A percentile compares a stretch with the other conserved stretches of the same genome.
These are phyloP conservation scores for Gynostemma pentaphyllum DNA, from an alignment of 306 rosid genomes.

Conservation along the genomic window DNA sequence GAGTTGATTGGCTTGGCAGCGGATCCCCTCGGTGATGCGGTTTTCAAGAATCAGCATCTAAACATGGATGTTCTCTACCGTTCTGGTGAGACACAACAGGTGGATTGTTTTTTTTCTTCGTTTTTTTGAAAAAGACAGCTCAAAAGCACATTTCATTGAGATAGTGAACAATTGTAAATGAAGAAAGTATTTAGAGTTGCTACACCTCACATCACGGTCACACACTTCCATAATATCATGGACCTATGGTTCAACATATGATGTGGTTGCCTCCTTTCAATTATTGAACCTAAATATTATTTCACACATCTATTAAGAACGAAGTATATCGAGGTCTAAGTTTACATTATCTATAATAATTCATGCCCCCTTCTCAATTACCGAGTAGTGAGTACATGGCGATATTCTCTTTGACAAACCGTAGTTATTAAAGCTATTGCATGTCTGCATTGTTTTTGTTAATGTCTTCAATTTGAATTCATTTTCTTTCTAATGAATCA, in stretches of 20 bases:
- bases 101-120: no score
- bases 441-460: background rate
- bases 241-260: background rate
- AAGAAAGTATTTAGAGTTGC: background rate
- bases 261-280: background rate
- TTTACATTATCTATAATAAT: background rate
- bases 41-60: constrained; percentile 51
- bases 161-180: no score
- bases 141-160: no score
- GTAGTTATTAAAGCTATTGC: background rate
- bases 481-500: background rate
- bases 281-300: background rate
- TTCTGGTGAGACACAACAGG: constrained; percentile 74
- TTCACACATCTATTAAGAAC: background rate
- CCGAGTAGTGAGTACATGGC: background rate
- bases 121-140: no score
- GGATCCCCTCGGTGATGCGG: constrained; percentile 49
- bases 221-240: background rate
- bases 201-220: background rate
- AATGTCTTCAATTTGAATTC: background rate
- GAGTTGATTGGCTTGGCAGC: constrained; percentile 65
- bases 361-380: background rate
- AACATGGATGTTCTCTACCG: constrained; percentile 89
- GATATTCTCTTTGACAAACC: background rate
- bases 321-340: background rate